These are phyloP conservation scores for Pneumocystis murina DNA, from an alignment of 1,139 yeast genomes.

Conservation along the genomic window DNA sequence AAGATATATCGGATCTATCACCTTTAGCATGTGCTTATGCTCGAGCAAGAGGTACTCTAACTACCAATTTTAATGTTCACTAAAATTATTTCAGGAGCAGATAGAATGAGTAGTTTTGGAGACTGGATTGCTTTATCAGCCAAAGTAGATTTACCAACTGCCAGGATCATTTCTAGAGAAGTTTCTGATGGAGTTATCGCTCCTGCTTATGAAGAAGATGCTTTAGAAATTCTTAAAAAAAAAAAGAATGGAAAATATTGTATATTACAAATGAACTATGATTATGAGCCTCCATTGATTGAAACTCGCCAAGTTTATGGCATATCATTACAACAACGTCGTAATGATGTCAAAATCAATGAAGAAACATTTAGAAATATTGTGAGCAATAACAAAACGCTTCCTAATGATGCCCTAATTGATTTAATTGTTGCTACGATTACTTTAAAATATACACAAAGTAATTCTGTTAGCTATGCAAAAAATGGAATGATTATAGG, in stretches of 20 bases:
- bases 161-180: constrained; percentile 90
- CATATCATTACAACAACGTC: constrained; percentile 84
- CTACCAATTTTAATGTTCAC: neutral
- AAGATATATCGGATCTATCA: constrained; percentile 58
- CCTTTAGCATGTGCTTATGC: constrained; percentile 97
- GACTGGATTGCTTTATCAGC: constrained; percentile 95
- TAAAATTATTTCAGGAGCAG: constrained; percentile 49
- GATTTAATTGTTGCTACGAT: constrained; percentile 95
- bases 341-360: constrained; percentile 93
- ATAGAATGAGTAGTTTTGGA: constrained; percentile 97
- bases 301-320: constrained; percentile 96
- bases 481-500: constrained; percentile 98
- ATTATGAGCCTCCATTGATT: constrained; percentile 61
- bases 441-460: constrained; percentile 92
- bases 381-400: constrained; percentile 68
- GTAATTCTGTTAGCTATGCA: constrained; percentile 95
- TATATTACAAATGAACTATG: constrained; percentile 73
- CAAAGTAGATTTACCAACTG: constrained; percentile 91
- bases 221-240: constrained; percentile 70
- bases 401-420: constrained; percentile 81
- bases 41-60: constrained; percentile 51
- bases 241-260: constrained; percentile 97
- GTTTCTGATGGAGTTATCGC: constrained; percentile 98
- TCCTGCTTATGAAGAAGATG: constrained; percentile 88
- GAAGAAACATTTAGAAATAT: constrained; percentile 79